Base-by-base conservation (phyloP, 202 grass and related monocot species). In the Elaeis oleifera region DNA sequence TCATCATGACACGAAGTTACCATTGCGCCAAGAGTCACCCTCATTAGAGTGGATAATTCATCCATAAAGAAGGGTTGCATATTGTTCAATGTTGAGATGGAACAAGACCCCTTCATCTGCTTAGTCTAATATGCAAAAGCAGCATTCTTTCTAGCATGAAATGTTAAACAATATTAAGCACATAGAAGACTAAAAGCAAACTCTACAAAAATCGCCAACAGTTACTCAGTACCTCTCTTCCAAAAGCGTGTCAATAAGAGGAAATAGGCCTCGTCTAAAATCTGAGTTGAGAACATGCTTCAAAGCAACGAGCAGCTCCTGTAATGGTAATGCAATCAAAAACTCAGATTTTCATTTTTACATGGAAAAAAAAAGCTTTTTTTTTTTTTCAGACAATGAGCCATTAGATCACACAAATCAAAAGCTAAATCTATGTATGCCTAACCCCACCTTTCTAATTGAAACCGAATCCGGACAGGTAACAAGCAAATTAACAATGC, bases 221-320 rank as follows among this genome's bases (percentile, higher is more conserved):
- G 7, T 44, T 13, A 3, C 36, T 44, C 36, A 44, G 57, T 71
- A 99, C 94, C 88, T 94, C 84, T 99, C 94, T 81, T 99, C 94
- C 61, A 99, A 82, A 82, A 99, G 94, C 56, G 94, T 99, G 80
- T 99, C 94, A 44, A 99, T 99, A 77, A 92, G 83, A 69, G 92
- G 81, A 59, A 84, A 96, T 52, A 96, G 29, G 20, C 92, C 92
- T 49, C 84, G 79, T 58, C 88, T 88, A 53, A 92, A 92, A 56
- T 99, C 94, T 1, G 88, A 92, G 60, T 85, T 92, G 51, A 92
- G 89, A 71, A 99, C 94, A 80, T 99, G 88, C 80, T 99, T 99
- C 51, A 96, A 77, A 23, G 84, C 92, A 83, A 91, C 80, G 54
- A 96, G 68, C 67, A 96, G 78, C 67, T 99, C 94, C 94, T 99